These are phyloP conservation scores for Corinectria fuckeliana DNA, from an alignment of 2,329 filamentous ascomycete species.

Conservation along the genomic window DNA sequence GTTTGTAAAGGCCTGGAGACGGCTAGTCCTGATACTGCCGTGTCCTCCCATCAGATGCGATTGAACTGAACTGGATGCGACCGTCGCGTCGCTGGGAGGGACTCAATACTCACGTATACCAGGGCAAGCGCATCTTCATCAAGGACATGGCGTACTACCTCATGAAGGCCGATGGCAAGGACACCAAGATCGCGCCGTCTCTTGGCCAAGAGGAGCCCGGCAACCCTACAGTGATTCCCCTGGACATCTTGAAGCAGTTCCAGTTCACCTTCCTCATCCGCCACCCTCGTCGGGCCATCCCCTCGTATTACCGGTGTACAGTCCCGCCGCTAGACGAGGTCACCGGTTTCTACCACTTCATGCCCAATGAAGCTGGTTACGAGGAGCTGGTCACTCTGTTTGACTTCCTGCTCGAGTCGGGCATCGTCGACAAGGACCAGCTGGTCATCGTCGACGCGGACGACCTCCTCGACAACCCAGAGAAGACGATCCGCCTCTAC, in stretches of 20 bases:
- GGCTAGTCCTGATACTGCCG: background rate
- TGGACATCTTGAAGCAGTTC: slow-evolving; percentile 76
- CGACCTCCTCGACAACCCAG: slow-evolving; percentile 86
- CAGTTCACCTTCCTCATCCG: slow-evolving; percentile 98
- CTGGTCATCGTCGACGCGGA: slow-evolving; percentile 94
- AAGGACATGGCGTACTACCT: slow-evolving; percentile 98
- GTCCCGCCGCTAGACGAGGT: slow-evolving; percentile 82
- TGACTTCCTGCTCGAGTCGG: slow-evolving; percentile 76
- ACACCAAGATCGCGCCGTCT: slow-evolving; percentile 78
- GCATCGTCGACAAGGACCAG: slow-evolving; percentile 73
- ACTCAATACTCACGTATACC: slow-evolving; percentile 37
- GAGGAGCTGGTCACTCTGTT: slow-evolving; percentile 85
- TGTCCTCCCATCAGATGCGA: background rate
- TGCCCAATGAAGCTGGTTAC: slow-evolving; percentile 89
- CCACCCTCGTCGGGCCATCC: slow-evolving; percentile 89
- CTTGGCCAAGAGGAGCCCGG: slow-evolving; percentile 69
- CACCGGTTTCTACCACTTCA: slow-evolving; percentile 87
- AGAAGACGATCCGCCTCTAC: slow-evolving; percentile 76
- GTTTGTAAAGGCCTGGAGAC: background rate
- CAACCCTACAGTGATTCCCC: slow-evolving; percentile 87
- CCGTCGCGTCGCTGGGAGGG: background rate
- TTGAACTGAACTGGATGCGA: background rate
- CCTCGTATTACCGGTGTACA: slow-evolving; percentile 93
- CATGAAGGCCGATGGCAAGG: slow-evolving; percentile 73
- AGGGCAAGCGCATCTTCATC: slow-evolving; percentile 95